These are phyloP conservation scores for Aspergillus candidus DNA, from an alignment of 2,329 filamentous ascomycete genomes.

Conservation along the genomic window DNA sequence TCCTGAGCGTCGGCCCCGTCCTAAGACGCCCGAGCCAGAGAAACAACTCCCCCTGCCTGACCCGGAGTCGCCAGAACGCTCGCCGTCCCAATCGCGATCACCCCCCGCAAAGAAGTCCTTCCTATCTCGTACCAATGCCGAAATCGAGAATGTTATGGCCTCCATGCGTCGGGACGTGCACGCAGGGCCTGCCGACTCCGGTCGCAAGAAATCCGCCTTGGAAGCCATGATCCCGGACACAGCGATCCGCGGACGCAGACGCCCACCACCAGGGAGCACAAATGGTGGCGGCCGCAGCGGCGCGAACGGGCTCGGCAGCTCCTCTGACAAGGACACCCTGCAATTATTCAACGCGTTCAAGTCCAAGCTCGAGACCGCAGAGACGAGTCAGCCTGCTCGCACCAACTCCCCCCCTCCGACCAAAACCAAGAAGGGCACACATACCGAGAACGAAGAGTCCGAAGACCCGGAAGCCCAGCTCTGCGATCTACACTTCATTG, in stretches of 20 bases:
- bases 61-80: constrained; percentile 35
- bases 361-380: constrained; percentile 58
- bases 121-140: constrained; percentile 39
- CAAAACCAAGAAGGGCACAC: constrained; percentile 4
- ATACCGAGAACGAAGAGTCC: constrained; percentile 11
- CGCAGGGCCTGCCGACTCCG: constrained; percentile 26
- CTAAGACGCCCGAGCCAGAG: constrained; percentile 37
- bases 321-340: constrained; percentile 58
- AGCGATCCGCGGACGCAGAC: constrained; percentile 42
- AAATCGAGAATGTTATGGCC: constrained; percentile 41
- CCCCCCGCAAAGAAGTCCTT: constrained; percentile 30
- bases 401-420: constrained; percentile 15
- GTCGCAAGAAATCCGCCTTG: constrained; percentile 41
- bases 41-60: constrained; percentile 42
- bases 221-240: constrained; percentile 45
- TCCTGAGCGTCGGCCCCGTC: constrained; percentile 23
- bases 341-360: constrained; percentile 74
- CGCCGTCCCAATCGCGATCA: constrained; percentile 27
- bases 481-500: constrained; percentile 94
- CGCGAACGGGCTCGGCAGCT: constrained; percentile 49
- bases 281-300: constrained; percentile 34
- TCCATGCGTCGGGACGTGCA: constrained; percentile 43
- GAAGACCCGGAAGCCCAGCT: constrained; percentile 63
- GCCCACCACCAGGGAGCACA: constrained; percentile 32
- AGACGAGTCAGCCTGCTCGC: constrained; percentile 24